Conservation (phyloP, 208 protist species). For the Plasmodiophora brassicae region DNA sequence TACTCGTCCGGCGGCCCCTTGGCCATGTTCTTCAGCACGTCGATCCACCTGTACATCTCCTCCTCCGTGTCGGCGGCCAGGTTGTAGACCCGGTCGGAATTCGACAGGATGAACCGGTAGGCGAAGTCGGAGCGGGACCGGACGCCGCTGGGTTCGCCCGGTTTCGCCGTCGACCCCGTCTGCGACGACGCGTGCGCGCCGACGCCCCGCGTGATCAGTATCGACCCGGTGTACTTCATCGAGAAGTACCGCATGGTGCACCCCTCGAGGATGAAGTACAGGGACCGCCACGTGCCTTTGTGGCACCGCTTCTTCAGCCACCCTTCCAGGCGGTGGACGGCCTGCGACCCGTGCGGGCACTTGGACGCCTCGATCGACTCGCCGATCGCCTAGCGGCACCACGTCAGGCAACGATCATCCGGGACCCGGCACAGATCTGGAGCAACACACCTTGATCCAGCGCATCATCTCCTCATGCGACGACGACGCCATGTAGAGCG, state of each 20-base stretch:
- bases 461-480: neutral
- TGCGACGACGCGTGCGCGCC: neutral
- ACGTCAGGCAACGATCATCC: no score
- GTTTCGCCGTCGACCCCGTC: neutral
- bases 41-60: slow-evolving; percentile 13
- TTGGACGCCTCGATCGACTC: no score
- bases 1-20: neutral
- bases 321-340: slow-evolving; percentile 6
- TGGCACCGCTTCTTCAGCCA: neutral
- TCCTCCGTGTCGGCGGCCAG: slow-evolving; percentile 8
- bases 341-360: no score
- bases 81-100: slow-evolving; percentile 10
- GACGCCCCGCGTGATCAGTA: neutral
- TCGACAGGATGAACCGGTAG: neutral
- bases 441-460: neutral
- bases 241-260: neutral
- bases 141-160: neutral
- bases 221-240: slow-evolving; percentile 16
- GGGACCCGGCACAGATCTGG: no score
- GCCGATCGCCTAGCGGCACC: no score
- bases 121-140: neutral
- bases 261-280: slow-evolving; percentile 15
- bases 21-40: neutral
- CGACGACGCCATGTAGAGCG: neutral
- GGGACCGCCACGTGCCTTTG: neutral